These are phyloP conservation scores for Podospora conica DNA, from an alignment of 495 filamentous ascomycete genomes.

Conservation along the genomic window DNA sequence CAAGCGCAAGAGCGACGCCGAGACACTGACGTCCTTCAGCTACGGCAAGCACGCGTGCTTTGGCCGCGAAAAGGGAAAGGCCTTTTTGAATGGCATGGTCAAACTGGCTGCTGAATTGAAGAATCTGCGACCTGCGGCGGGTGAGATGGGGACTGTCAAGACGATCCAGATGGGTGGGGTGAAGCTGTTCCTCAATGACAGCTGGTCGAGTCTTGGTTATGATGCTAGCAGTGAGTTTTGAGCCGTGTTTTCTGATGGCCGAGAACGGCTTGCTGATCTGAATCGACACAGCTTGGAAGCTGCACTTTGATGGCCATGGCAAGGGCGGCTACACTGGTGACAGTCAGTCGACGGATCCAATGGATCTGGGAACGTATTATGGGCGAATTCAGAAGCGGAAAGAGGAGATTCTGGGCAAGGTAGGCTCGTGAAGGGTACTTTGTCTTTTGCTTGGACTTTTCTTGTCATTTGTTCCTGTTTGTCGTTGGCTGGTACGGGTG, in stretches of 20 bases:
- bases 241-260: neutral
- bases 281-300: constrained; percentile 12
- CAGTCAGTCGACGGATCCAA: neutral
- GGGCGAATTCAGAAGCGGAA: constrained; percentile 2
- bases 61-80: constrained; percentile 21
- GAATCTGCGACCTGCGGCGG: constrained; percentile 32
- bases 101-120: constrained; percentile 32
- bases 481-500: too few relatives aligned
- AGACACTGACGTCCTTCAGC: constrained; percentile 18
- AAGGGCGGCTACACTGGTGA: constrained; percentile 5
- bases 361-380: constrained; percentile 11
- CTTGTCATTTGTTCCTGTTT: too few relatives aligned
- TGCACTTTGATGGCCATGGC: constrained; percentile 14
- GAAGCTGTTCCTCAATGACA: constrained; percentile 34
- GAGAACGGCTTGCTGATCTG: neutral
- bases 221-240: constrained; percentile 24
- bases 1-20: neutral
- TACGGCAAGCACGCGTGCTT: constrained; percentile 31
- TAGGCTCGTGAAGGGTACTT: too few relatives aligned
- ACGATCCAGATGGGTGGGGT: constrained; percentile 27
- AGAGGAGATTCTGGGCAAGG: neutral
- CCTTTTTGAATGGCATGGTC: constrained; percentile 25
- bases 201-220: constrained; percentile 34
- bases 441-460: too few relatives aligned
- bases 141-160: constrained; percentile 33